Evolutionary conservation across 2,329 filamentous ascomycete genomes (phyloP), one percentile per base, ranked within the genome.

Genomic region (Trichoderma brevicompactum): DNA sequence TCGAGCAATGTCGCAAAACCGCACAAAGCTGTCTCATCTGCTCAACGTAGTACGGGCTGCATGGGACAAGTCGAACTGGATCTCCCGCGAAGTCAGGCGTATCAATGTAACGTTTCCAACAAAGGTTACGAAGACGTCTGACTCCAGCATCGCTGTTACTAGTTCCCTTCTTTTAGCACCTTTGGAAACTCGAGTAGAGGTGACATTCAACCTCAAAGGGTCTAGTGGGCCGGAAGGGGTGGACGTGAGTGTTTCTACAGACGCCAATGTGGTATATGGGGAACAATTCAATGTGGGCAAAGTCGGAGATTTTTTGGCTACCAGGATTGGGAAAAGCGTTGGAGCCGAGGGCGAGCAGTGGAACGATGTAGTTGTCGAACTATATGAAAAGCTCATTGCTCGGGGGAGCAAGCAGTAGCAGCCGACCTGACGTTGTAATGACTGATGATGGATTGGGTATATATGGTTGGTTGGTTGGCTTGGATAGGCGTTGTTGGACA

Each of bases 261-360:
- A 79, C 23, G 90, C 87, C 0, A 82, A 80, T 60, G 86, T 94
- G 1, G 80, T 92, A 2, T 95, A 95, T 74, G 92, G 92, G 0
- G 91, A 94, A 77, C 83, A 85, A 66, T 93, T 94, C 75, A 91
- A 92, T 69, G 86, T 88, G 69, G 85, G 81, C 56, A 93, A 92
- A 76, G 89, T 95, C 80, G 81, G 79, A n/a, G 89, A 92, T 64
- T 93, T 91, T 69, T 73, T 95, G 68, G 75, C 79, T 12, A 83
- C 83, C 41, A 74, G 73, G 82, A 83, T 74, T 78, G 89, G 72
- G 76, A 81, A 53, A 70, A 72, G n/a, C 76, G 67, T 75, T 65
- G 68, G 74, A 68, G 66, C 74, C 65, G 69, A 75, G 70, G 69
- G 74, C 50, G 78, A 79, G 66, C 73, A 74, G 13, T 89, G 87